Evolutionary conservation across 352 stramenopile genomes (phyloP).

Genomic region (Plasmopara halstedii): DNA sequence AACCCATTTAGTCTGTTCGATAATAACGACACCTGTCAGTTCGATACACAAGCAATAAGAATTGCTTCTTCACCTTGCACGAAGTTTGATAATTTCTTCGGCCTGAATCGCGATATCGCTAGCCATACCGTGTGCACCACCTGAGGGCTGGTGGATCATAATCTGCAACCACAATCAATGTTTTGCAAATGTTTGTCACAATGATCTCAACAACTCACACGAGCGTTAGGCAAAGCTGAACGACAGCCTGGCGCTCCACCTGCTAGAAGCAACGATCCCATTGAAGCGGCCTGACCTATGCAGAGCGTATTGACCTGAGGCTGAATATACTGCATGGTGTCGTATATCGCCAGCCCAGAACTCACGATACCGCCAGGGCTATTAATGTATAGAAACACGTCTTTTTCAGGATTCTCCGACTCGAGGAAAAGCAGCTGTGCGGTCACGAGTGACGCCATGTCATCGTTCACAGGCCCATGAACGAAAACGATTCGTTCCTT

Average conservation of each 20-base stretch:
- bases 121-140: conserved; percentile 95
- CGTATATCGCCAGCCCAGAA: conserved; percentile 96
- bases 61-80: conserved; percentile 33
- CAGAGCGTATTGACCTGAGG: conserved; percentile 97
- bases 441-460: conserved; percentile 76
- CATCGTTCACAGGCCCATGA: conserved; percentile 89
- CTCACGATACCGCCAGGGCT: conserved; percentile 95
- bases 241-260: conserved; percentile 85
- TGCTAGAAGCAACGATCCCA: conserved; percentile 93
- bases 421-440: conserved; percentile 93
- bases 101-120: conserved; percentile 98
- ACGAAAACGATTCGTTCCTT: conserved; percentile 98
- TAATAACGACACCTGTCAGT: conserved; percentile 3
- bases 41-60: not conserved
- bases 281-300: conserved; percentile 95
- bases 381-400: conserved; percentile 99
- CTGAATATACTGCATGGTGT: conserved; percentile 98
- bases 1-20: conserved; percentile 60
- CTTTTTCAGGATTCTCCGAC: conserved; percentile 94
- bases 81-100: conserved; percentile 96
- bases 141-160: conserved; percentile 98
- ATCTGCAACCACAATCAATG: conserved; percentile 41
- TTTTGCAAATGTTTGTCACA: not conserved
- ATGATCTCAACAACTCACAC: conserved; percentile 41
- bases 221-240: conserved; percentile 90